Conservation (phyloP, 164 flowering plant species). For the Platanus orientalis region DNA sequence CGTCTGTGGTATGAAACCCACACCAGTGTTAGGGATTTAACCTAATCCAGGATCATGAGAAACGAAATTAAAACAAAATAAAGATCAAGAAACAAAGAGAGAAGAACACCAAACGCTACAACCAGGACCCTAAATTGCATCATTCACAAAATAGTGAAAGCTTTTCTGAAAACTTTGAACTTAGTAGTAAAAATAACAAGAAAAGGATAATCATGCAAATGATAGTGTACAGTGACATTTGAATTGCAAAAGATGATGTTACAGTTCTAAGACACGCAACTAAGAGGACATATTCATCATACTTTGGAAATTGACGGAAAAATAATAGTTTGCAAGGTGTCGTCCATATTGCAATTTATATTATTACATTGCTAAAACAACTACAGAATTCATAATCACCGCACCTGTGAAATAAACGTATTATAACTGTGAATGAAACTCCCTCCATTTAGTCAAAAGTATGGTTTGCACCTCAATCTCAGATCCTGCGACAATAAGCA, state of each 20-base stretch:
- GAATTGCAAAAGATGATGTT: neutral
- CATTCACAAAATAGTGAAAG: too few species aligned
- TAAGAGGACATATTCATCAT: neutral
- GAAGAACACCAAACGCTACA: too few species aligned
- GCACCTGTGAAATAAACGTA: neutral
- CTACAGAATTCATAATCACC: neutral
- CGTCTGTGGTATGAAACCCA: too few species aligned
- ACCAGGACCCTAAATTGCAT: too few species aligned
- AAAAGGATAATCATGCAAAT: neutral
- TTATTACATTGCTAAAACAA: neutral
- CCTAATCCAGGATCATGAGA: too few species aligned
- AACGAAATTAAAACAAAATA: too few species aligned
- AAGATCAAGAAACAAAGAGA: too few species aligned
- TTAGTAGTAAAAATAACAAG: too few species aligned
- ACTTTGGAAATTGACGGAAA: neutral
- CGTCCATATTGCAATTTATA: neutral
- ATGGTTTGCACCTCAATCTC: neutral
- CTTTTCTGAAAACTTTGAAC: too few species aligned
- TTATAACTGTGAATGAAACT: neutral
- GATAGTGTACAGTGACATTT: neutral
- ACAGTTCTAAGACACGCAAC: neutral
- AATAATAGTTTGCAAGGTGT: neutral
- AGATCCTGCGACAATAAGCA: conserved; percentile 3
- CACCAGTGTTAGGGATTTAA: too few species aligned
- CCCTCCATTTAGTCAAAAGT: neutral